phyloP scores from a whole-genome alignment of 768 basidiomycete genomes.

The Phaeotremella fagi region DNA sequence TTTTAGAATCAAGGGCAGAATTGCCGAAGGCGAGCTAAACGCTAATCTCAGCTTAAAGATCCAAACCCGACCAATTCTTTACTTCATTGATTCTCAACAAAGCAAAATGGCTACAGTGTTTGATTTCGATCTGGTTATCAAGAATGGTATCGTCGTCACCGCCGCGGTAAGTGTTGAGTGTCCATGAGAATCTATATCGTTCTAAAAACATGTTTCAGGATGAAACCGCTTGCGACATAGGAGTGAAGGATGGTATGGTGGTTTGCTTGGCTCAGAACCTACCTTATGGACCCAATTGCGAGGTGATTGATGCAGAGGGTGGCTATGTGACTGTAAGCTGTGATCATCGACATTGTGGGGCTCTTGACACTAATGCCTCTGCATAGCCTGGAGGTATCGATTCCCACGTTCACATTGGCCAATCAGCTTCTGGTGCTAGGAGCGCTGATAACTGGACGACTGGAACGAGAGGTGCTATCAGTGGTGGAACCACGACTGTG shows the following conservation, averaged over 20 bases:
- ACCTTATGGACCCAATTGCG: constrained; percentile 17
- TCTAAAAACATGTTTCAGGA: too few species aligned
- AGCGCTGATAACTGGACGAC: constrained; percentile 47
- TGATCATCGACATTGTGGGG: too few species aligned
- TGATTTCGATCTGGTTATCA: constrained; percentile 25
- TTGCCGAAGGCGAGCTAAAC: too few species aligned
- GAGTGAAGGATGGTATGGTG: constrained; percentile 47
- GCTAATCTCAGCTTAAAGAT: too few species aligned
- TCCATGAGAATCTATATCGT: too few species aligned
- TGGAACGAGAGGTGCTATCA: constrained; percentile 44
- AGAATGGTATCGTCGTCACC: constrained; percentile 32
- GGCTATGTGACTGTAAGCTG: constrained; percentile 44
- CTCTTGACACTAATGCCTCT: not conserved
- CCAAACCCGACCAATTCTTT: too few species aligned
- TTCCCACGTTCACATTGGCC: constrained; percentile 49
- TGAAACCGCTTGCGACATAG: constrained; percentile 46
- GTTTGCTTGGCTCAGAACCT: constrained; percentile 32
- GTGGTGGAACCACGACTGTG: constrained; percentile 49
- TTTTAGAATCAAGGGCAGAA: too few species aligned
- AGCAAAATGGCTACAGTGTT: too few species aligned
- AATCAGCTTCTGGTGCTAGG: constrained; percentile 35
- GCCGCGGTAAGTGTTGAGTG: constrained; percentile 15
- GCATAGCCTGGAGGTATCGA: constrained; percentile 48
- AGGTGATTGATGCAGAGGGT: constrained; percentile 49
- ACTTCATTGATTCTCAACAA: too few species aligned